A percentile compares a stretch with the other conserved stretches of the same genome.
These are phyloP conservation scores for Tillandsia fasciculata DNA, from an alignment of 176 grass and related monocot genomes.

Conservation along the genomic window DNA sequence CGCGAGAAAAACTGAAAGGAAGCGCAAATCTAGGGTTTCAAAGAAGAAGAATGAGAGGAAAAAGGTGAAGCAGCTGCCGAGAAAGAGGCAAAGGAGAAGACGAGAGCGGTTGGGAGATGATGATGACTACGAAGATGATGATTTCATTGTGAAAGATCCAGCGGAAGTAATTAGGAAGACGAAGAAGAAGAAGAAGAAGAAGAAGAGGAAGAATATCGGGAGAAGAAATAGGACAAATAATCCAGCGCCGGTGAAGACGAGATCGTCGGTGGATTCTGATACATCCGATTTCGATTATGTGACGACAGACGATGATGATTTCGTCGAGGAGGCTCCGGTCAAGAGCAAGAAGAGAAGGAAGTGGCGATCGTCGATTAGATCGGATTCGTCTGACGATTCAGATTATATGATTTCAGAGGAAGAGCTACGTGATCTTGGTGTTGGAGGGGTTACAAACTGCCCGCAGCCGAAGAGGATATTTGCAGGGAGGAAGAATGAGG, in stretches of 20 bases:
- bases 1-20: slow-evolving; percentile 19
- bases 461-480: slow-evolving; percentile 28
- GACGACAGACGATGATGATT: slow-evolving; percentile 39
- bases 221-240: slow-evolving; percentile 11
- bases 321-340: slow-evolving; percentile 3
- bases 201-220: slow-evolving; percentile 29
- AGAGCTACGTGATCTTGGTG: slow-evolving; percentile 19
- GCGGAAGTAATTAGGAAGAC: slow-evolving; percentile 4
- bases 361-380: slow-evolving; percentile 20
- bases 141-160: slow-evolving; percentile 60
- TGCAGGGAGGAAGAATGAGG: slow-evolving; percentile 28
- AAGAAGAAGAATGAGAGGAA: slow-evolving; percentile 30
- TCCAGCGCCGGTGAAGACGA: slow-evolving; percentile 11
- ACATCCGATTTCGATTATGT: slow-evolving; percentile 40
- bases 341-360: slow-evolving; percentile 40
- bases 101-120: slow-evolving; percentile 13
- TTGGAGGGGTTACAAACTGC: not conserved
- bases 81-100: slow-evolving; percentile 14
- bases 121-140: slow-evolving; percentile 42
- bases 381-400: slow-evolving; percentile 36
- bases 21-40: slow-evolving; percentile 30
- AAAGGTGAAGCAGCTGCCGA: not conserved
- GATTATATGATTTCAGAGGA: slow-evolving; percentile 35
- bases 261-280: slow-evolving; percentile 31
- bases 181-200: slow-evolving; percentile 35